These are phyloP conservation scores for Neofusicoccum kwambonambiense DNA, from an alignment of 2,329 filamentous ascomycete species.

Conservation along the genomic window DNA sequence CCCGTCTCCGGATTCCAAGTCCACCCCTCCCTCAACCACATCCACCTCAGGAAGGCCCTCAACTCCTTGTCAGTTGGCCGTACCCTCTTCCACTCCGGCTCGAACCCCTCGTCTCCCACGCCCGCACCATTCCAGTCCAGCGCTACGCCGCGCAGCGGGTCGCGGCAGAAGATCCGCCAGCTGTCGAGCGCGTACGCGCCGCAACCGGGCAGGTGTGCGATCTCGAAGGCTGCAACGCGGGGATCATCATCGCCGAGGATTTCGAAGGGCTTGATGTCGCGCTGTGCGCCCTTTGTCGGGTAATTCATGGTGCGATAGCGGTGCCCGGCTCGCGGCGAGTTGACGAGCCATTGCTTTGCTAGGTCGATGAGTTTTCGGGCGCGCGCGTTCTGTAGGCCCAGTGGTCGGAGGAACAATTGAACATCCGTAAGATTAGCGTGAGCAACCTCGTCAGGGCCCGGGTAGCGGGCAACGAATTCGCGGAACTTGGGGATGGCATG, in stretches of 20 bases:
- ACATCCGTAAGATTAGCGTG: constrained; percentile 24
- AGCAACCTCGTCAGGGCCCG: constrained; percentile 63
- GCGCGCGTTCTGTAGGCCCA: constrained; percentile 45
- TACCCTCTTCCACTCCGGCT: constrained; percentile 90
- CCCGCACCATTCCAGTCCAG: constrained; percentile 64
- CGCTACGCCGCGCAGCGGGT: constrained; percentile 67
- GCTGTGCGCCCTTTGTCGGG: constrained; percentile 23
- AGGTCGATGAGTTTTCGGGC: constrained; percentile 67
- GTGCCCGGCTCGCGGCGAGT: constrained; percentile 60
- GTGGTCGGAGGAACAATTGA: constrained; percentile 24
- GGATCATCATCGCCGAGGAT: constrained; percentile 40
- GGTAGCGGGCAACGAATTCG: constrained; percentile 65
- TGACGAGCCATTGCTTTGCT: constrained; percentile 65
- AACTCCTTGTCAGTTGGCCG: constrained; percentile 82
- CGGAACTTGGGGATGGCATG: constrained; percentile 75
- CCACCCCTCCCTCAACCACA: constrained; percentile 86
- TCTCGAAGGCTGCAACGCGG: constrained; percentile 68
- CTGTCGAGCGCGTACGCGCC: constrained; percentile 80
- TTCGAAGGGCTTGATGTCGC: constrained; percentile 47
- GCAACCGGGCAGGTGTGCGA: constrained; percentile 75
- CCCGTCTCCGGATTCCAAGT: constrained; percentile 76
- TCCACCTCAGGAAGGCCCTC: constrained; percentile 82
- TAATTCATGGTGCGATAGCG: constrained; percentile 57
- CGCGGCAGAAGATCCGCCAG: constrained; percentile 91
- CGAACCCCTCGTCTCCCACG: constrained; percentile 50